These are phyloP conservation scores for Vaccinium vitisidaea DNA, from an alignment of 148 eudicot genomes.

Conservation along the genomic window DNA sequence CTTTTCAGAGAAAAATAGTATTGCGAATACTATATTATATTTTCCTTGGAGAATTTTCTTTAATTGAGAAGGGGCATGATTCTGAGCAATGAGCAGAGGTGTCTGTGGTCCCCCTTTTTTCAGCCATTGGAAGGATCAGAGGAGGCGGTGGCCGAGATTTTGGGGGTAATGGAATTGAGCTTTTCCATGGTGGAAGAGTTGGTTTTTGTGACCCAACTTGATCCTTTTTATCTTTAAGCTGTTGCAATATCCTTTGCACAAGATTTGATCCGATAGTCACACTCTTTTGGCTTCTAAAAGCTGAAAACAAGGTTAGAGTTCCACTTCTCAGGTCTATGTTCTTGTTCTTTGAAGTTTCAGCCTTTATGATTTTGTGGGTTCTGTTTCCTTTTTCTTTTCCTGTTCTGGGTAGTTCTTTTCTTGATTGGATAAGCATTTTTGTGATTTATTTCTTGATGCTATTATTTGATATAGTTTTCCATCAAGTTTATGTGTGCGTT, in stretches of 20 bases:
- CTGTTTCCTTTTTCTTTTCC: neutral
- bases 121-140: constrained; percentile 13
- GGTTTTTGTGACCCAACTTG: constrained; percentile 2
- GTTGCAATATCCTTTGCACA: neutral
- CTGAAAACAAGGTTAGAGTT: constrained; percentile 15
- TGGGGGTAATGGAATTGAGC: constrained; percentile 22
- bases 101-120: constrained; percentile 14
- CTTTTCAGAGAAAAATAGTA: neutral
- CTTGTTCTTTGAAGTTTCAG: neutral
- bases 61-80: neutral
- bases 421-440: neutral
- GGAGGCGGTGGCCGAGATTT: constrained; percentile 27
- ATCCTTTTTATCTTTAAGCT: neutral
- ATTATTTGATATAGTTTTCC: too few species aligned
- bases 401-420: neutral
- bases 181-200: constrained; percentile 14
- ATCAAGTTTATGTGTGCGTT: neutral
- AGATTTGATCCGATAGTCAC: constrained; percentile 12
- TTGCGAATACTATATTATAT: too few species aligned
- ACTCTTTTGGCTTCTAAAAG: constrained; percentile 8
- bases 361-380: neutral
- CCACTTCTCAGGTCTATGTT: neutral
- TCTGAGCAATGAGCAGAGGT: constrained; percentile 14
- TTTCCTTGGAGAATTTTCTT: neutral
- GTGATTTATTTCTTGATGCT: neutral